Evolutionary conservation across 352 stramenopile species (phyloP), one percentile per base, ranked within the genome.

Genomic region (Peronospora tabacina): DNA sequence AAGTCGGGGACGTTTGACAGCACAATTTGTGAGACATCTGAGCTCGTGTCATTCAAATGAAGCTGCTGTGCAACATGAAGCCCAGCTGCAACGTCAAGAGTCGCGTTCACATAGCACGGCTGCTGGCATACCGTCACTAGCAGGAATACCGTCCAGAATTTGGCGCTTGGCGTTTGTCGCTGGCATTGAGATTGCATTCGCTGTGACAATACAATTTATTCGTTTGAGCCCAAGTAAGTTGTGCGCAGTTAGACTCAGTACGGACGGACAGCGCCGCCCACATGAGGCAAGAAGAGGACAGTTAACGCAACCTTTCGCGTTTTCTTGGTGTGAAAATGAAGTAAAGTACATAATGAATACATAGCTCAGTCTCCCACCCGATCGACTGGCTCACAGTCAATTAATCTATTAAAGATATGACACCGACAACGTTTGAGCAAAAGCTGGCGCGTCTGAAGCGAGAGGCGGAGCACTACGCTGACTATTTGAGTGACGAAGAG

Each of bases 401-500:
- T 49, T 53, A 33, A 24, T 37, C 32, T 48, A 52, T 52, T 35
- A 44, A 43, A 13, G 5, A 42, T 3, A 89, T 88, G 75, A 63
- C 72, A 26, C 74, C 71, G 33, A 49, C 63, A 34, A 79, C 78
- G 72, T 88, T 86, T 51, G 79, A 90, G 62, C 72, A 88, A 61
- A 85, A 86, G 61, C 65, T 93, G 45, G 73, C 74, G 60, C 58
- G 59, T 17, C 69, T 93, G 7, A 67, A 69, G 49, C 76, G 76
- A 48, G 77, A 91, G 63, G 80, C 70, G 8, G 68, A 88, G 43
- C 71, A 87, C 52, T 80, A 87, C 40, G 77, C 70, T 5, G 82
- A 93, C 46, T 93, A 87, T 63, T 44, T 93, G 40, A 88, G 75
- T 49, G 80, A 93, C 40, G 82, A 93, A 32, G 78, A 91, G 47